Base-by-base conservation (phyloP, 2,329 filamentous ascomycete species). In the Ceratocystis colombiana region DNA sequence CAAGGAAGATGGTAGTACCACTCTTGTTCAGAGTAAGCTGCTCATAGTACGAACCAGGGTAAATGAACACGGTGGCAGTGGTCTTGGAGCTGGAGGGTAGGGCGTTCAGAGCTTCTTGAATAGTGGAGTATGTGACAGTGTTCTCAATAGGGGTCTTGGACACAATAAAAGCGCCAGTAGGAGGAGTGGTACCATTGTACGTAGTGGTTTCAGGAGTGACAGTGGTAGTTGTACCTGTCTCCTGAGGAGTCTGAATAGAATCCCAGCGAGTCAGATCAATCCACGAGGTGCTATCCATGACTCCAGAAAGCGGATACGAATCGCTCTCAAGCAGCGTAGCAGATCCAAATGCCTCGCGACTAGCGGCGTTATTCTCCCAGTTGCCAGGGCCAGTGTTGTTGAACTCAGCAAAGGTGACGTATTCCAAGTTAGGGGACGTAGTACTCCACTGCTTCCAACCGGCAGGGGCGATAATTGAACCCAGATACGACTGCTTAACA, bases 381-480 rank as follows among this genome's bases (percentile, higher is more conserved):
- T 64, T 64, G 1, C 85, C 85, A 37, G 75, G 71, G 1, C 85
- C 85, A 1, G 78, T 79, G 73, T 88, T 88, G 25, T 70, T 74
- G 71, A 81, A 87, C 76, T 88, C 85, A 8, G 74, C 81, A 69
- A 82, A 87, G 28, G 76, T 73, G 1, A 86, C 80, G 53, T 82
- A 74, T 37, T 75, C 76, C 1, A 81, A 84, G 46, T 78, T 76
- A 20, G 76, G 71, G 55, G 79, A 75, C 2, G 75, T 76, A 1
- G 70, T 74, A 67, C 78, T 78, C 85, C 85, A 88, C 33, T 75
- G 71, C 2, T 70, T 72, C 84, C 85, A 88, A 0, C 85, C 85
- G 0, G 79, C 79, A 1, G 76, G 68, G 70, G 86, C 85, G 71
- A 88, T 79, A 20, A 87, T 82, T 30, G 75, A 73, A 8, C 76